Evolutionary conservation across 2,329 filamentous ascomycete species (phyloP).

Genomic region (Epichloe sp.): DNA sequence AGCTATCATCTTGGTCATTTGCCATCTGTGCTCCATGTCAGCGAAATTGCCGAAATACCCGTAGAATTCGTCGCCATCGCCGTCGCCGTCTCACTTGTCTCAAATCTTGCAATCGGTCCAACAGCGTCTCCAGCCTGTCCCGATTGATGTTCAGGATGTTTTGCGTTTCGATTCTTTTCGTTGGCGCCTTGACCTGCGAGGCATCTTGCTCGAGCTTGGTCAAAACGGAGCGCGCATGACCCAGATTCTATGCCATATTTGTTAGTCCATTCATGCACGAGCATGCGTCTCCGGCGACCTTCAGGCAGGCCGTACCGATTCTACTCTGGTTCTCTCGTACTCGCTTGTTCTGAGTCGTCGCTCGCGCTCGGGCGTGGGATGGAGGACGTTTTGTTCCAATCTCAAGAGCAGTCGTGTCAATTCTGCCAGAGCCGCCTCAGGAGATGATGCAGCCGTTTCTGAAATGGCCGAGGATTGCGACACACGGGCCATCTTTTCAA

Average conservation of each 20-base stretch:
- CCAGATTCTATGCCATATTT: slow-evolving; percentile 43
- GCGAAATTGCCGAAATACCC: slow-evolving; percentile 1
- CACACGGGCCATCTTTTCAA: not conserved
- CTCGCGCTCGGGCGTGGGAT: slow-evolving; percentile 46
- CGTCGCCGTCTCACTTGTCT: slow-evolving; percentile 36
- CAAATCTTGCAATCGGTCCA: slow-evolving; percentile 54
- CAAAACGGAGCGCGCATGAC: slow-evolving; percentile 56
- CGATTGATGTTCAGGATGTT: slow-evolving; percentile 51
- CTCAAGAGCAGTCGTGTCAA: slow-evolving; percentile 52
- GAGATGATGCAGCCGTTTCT: slow-evolving; percentile 6
- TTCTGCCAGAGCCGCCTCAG: slow-evolving; percentile 27
- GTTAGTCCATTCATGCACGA: not conserved
- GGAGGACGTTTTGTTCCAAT: slow-evolving; percentile 52
- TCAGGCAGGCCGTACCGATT: slow-evolving; percentile 27
- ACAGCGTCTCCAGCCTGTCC: slow-evolving; percentile 51
- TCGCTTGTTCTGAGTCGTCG: slow-evolving; percentile 44
- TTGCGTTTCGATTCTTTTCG: slow-evolving; percentile 48
- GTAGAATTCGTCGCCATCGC: not conserved
- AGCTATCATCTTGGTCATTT: slow-evolving; percentile 27
- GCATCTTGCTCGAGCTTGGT: slow-evolving; percentile 59
- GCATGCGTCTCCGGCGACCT: not conserved
- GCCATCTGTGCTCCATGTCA: slow-evolving; percentile 17
- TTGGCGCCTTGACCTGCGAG: slow-evolving; percentile 41
- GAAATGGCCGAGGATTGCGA: not conserved
- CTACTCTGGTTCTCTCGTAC: slow-evolving; percentile 43